Conservation (phyloP, 1,284 basidiomycete species). For the Cutaneotrichosporon cavernicola region DNA sequence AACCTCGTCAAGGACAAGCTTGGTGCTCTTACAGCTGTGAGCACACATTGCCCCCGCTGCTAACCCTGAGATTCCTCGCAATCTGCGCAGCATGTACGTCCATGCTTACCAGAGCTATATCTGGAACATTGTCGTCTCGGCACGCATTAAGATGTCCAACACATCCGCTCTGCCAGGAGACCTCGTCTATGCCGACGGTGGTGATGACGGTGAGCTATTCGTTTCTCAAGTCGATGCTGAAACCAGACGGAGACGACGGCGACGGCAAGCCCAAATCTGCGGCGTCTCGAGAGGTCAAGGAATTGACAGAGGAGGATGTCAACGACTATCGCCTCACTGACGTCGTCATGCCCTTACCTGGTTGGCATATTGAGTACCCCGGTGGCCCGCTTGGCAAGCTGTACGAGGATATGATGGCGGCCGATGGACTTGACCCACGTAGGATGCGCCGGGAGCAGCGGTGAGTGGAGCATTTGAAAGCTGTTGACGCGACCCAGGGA, state of each 20-base stretch:
- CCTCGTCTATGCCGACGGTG: slow-evolving; percentile 63
- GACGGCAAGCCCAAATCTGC: slow-evolving; percentile 42
- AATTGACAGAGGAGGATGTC: slow-evolving; percentile 71
- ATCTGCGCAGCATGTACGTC: slow-evolving; percentile 93
- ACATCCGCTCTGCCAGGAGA: slow-evolving; percentile 80
- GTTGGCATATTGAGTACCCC: slow-evolving; percentile 86
- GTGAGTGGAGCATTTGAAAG: slow-evolving; percentile 57
- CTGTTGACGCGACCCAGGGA: slow-evolving; percentile 61
- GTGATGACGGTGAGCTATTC: slow-evolving; percentile 55
- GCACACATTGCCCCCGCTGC: slow-evolving; percentile 30
- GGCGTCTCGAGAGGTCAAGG: slow-evolving; percentile 62
- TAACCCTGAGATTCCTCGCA: slow-evolving; percentile 76
- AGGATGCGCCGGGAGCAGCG: slow-evolving; percentile 84
- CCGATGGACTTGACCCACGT: slow-evolving; percentile 83
- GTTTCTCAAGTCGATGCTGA: background rate
- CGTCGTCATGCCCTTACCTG: slow-evolving; percentile 92
- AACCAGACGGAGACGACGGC: background rate
- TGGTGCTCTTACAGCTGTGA: slow-evolving; percentile 77
- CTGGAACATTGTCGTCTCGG: slow-evolving; percentile 95
- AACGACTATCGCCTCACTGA: slow-evolving; percentile 83
- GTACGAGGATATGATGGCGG: slow-evolving; percentile 73
- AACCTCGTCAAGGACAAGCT: slow-evolving; percentile 79
- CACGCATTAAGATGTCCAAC: slow-evolving; percentile 79
- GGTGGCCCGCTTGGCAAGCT: slow-evolving; percentile 75
- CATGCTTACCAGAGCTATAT: slow-evolving; percentile 99